Conservation (phyloP, 2,329 filamentous ascomycete genomes). For the Boeremia lycopersici region DNA sequence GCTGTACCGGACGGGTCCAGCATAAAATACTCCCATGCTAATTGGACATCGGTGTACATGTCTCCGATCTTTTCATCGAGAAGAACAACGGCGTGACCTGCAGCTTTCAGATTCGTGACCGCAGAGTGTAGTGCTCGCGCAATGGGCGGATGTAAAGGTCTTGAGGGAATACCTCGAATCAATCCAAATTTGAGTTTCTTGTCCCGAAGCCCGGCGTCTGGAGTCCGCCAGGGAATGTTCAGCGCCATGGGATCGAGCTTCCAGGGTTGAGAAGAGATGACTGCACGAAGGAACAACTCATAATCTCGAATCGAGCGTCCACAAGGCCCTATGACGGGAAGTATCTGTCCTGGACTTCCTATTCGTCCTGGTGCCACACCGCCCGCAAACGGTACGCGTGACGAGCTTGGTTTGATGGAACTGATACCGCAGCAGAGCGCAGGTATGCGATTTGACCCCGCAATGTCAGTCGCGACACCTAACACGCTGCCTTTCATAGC, state of each 20-base stretch:
- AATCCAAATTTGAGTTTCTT: conserved; percentile 56
- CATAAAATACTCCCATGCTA: conserved; percentile 53
- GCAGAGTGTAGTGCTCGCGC: conserved; percentile 53
- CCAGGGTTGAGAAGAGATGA: conserved; percentile 49
- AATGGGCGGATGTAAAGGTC: conserved; percentile 60
- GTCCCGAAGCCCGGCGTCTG: background rate
- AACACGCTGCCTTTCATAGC: conserved; percentile 64
- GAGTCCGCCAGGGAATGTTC: conserved; percentile 55
- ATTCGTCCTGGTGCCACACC: conserved; percentile 33
- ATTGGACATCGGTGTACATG: conserved; percentile 40
- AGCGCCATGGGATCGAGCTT: conserved; percentile 51
- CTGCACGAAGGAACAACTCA: conserved; percentile 50
- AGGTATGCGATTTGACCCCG: conserved; percentile 54
- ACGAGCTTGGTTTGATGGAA: conserved; percentile 59
- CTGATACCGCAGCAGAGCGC: conserved; percentile 59
- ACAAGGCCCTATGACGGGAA: conserved; percentile 52
- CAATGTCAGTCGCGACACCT: conserved; percentile 69
- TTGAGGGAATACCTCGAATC: conserved; percentile 54
- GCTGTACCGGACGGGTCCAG: conserved; percentile 47
- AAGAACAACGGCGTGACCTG: conserved; percentile 53
- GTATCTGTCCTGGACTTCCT: conserved; percentile 40
- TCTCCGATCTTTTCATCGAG: conserved; percentile 37
- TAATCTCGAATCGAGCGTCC: conserved; percentile 51
- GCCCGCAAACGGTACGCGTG: conserved; percentile 52
- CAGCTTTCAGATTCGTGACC: conserved; percentile 44